Evolutionary conservation across 2,329 filamentous ascomycete genomes (phyloP), one percentile per base, ranked within the genome.

Genomic region (Laburnicola sp.): DNA sequence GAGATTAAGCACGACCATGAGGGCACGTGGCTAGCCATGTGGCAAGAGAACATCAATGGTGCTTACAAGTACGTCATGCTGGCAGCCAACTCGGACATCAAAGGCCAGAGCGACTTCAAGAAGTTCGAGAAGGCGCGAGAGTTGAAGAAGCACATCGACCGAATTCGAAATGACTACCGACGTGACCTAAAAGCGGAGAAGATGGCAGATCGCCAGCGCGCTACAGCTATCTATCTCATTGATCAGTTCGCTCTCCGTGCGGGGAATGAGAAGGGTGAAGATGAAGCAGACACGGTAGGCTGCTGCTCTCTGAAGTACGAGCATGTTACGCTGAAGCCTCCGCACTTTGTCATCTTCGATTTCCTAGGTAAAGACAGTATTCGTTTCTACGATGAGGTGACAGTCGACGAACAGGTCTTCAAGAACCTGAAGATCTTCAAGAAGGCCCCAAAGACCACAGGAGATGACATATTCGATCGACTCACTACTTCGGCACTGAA

Each of bases 61-160:
- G 91, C 91, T 49, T 97, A 97, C 83, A 99, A 99, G 76, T 99
- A 99, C 74, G 94, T 99, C 58, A 99, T 99, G 94, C 84, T 99
- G 74, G 91, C 91, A 46, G 93, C 94, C 45, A 96, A 94, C 73
- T 97, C 93, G 59, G 90, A 94, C 67, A 84, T 99, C 76, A 99
- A 99, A 76, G 94, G 94, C 38, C 91, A 96, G 74, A 96, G 92
- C 68, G 94, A 99, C 71, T 93, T 82, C 82, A 97, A 97, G 75
- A 99, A 99, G 74, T 99, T 99, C 63, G 94, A 99, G 72, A 99
- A 99, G 76, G 93, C 94, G 38, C 86, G 94, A 57, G 91, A 96
- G 70, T 80, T 99, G 61, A 99, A 99, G 82, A 94, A 96, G 77
- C 85, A 97, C 75, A 97, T 99, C 68, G 88, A 87, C 70, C 86